Conservation (phyloP, 805 yeast genomes). For the Starmerella riodocensis region DNA sequence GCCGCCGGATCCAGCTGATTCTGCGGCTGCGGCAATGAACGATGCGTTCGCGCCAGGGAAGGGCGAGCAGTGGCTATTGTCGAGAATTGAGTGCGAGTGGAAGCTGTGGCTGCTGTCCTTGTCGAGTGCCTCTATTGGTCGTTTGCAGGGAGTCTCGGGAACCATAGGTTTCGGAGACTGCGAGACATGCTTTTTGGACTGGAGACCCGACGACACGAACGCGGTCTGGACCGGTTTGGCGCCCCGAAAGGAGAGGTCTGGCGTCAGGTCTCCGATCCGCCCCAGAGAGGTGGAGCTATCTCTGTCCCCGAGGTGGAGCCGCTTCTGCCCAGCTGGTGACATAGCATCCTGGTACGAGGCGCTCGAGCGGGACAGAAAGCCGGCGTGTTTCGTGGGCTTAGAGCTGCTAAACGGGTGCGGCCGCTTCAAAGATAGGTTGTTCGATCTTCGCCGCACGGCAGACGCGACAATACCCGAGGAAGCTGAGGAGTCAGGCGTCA, state of each 20-base stretch:
- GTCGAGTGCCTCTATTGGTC: constrained; percentile 1
- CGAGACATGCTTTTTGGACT: constrained; percentile 43
- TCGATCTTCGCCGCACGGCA: constrained; percentile 1
- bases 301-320: constrained; percentile 7
- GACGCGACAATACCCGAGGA: neutral
- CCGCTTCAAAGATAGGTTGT: constrained; percentile 18
- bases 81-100: neutral
- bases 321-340: constrained; percentile 11
- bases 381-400: constrained; percentile 12
- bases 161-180: constrained; percentile 21
- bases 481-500: neutral
- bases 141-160: constrained; percentile 55
- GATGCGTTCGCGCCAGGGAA: neutral
- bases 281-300: neutral
- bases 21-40: neutral
- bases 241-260: constrained; percentile 43
- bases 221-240: constrained; percentile 81
- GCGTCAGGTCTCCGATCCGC: constrained; percentile 27
- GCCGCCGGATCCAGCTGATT: neutral
- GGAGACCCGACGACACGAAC: constrained; percentile 59
- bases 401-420: constrained; percentile 21
- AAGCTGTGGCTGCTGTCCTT: neutral
- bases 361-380: constrained; percentile 9
- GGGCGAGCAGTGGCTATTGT: neutral
- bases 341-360: constrained; percentile 1